Percentiles rank a stretch among this genome's conserved stretches.
phyloP scores from a whole-genome alignment of 2,329 filamentous ascomycete genomes.

The Mariannaea sp. region DNA sequence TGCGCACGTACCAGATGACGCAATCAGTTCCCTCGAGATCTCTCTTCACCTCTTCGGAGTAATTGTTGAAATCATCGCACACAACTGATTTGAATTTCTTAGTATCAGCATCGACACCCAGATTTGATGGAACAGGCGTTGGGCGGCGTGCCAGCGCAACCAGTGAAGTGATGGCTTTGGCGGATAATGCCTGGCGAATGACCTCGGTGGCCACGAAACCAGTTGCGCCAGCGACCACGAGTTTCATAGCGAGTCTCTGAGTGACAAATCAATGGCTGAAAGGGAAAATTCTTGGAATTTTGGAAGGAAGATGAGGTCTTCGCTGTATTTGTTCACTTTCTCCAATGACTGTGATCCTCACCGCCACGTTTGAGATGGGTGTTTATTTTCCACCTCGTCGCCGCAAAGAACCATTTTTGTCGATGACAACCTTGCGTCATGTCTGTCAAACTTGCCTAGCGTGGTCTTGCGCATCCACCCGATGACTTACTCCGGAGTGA shows the following conservation, averaged over 20 bases:
- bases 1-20: constrained; percentile 47
- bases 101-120: constrained; percentile 30
- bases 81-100: constrained; percentile 48
- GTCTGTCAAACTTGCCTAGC: no score
- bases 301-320: neutral
- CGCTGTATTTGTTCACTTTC: no score
- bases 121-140: constrained; percentile 35
- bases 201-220: constrained; percentile 51
- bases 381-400: neutral
- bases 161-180: constrained; percentile 45
- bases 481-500: no score
- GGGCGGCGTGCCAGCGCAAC: constrained; percentile 49
- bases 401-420: no score
- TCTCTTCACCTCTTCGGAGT: constrained; percentile 45
- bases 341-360: no score
- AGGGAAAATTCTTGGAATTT: no score
- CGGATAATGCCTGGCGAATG: constrained; percentile 48
- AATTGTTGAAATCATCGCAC: constrained; percentile 47
- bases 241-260: constrained; percentile 43
- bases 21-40: constrained; percentile 48
- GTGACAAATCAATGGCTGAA: neutral
- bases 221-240: constrained; percentile 49
- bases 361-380: neutral
- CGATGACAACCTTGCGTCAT: no score
- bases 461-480: no score